phyloP scores from a whole-genome alignment of 148 eudicot species.

The Cornus kousa region DNA sequence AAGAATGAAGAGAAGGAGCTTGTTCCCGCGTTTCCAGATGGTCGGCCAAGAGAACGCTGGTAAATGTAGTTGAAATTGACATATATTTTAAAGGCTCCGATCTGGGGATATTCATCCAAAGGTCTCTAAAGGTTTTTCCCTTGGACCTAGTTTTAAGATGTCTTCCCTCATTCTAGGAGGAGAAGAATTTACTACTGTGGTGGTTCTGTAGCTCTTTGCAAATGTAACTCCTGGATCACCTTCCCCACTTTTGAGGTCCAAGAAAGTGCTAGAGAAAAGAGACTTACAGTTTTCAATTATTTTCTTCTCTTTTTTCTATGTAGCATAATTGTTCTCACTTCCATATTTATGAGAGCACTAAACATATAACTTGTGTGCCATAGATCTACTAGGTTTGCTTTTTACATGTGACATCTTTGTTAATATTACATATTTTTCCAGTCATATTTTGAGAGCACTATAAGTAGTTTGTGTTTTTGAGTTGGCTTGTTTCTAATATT shows the following conservation, averaged over 20 bases:
- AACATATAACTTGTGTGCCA: background rate
- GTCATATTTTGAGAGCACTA: background rate
- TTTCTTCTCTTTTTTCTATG: background rate
- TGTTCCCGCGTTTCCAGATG: constrained; percentile 76
- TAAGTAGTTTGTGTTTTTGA: background rate
- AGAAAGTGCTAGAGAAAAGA: constrained; percentile 7
- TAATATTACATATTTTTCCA: background rate
- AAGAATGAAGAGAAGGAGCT: constrained; percentile 45
- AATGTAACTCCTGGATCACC: background rate
- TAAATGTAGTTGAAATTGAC: constrained; percentile 25
- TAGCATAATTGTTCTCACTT: background rate
- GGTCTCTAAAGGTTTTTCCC: background rate
- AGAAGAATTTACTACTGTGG: background rate
- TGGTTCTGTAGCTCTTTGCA: background rate
- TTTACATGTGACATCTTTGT: background rate
- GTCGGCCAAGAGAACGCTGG: constrained; percentile 94
- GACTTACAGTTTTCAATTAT: background rate
- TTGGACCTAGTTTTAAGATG: background rate
- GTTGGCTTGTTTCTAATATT: background rate
- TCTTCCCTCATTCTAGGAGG: constrained; percentile 5
- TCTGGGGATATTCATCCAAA: background rate
- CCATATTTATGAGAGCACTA: background rate
- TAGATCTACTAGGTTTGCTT: background rate
- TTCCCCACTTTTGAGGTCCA: background rate
- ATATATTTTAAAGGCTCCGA: background rate